Evolutionary conservation across 1,284 basidiomycete genomes (phyloP).

Genomic region (Sphagnurus paluster): DNA sequence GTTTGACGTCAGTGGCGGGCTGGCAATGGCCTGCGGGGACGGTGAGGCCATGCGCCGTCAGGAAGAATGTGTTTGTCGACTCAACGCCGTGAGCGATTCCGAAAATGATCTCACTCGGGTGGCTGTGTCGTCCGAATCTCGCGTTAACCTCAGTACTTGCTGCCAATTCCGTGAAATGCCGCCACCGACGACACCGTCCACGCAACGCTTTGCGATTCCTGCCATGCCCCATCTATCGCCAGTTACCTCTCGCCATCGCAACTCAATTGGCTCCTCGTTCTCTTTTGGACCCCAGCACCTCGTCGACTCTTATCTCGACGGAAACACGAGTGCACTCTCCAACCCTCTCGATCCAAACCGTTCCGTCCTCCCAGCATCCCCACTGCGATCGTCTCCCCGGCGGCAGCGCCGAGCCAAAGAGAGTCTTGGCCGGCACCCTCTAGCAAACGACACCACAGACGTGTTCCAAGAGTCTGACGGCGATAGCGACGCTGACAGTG

Average conservation of each 20-base stretch:
- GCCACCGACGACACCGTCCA: constrained; percentile 17
- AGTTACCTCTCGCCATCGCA: constrained; percentile 47
- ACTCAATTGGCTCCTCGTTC: constrained; percentile 77
- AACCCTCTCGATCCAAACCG: constrained; percentile 71
- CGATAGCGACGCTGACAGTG: constrained; percentile 58
- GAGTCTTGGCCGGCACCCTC: constrained; percentile 57
- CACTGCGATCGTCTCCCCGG: constrained; percentile 60
- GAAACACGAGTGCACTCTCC: constrained; percentile 56
- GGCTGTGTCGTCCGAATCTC: too few species aligned
- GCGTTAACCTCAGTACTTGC: too few species aligned
- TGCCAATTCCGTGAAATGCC: too few species aligned
- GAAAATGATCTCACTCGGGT: too few species aligned
- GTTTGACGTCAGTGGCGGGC: too few species aligned
- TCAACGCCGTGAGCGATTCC: too few species aligned
- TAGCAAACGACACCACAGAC: constrained; percentile 76
- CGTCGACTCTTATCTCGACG: constrained; percentile 64
- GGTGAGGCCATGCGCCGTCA: too few species aligned
- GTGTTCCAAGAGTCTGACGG: constrained; percentile 68
- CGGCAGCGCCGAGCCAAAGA: constrained; percentile 49
- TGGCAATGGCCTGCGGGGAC: too few species aligned
- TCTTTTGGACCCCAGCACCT: constrained; percentile 78
- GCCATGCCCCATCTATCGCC: constrained; percentile 41
- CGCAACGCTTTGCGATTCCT: constrained; percentile 18
- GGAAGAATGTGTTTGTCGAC: too few species aligned
- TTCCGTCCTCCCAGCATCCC: constrained; percentile 70